Percentiles rank a stretch among this genome's conserved stretches.
Evolutionary conservation across 495 filamentous ascomycete species (phyloP).

Genomic region (Usnea hakonensis): DNA sequence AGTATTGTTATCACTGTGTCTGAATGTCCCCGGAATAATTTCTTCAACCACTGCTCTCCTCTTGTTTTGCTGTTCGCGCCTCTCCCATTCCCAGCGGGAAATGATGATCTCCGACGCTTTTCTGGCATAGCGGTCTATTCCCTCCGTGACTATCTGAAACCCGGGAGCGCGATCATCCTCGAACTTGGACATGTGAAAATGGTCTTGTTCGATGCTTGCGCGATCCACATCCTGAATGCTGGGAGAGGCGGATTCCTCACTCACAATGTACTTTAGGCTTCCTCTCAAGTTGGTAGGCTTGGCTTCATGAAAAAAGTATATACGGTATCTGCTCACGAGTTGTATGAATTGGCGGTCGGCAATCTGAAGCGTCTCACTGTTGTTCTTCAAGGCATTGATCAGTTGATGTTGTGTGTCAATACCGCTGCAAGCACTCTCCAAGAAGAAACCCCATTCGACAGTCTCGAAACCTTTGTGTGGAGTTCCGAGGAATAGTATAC

Average conservation of each 20-base stretch:
- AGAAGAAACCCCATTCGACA: conserved; percentile 64
- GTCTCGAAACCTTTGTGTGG: conserved; percentile 43
- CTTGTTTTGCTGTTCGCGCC: not conserved
- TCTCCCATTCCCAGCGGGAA: conserved; percentile 52
- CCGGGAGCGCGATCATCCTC: conserved; percentile 63
- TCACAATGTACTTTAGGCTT: conserved; percentile 54
- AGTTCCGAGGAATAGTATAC: conserved; percentile 31
- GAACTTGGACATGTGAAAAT: conserved; percentile 82
- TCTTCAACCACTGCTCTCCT: not conserved
- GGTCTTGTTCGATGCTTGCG: conserved; percentile 71
- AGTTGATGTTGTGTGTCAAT: conserved; percentile 64
- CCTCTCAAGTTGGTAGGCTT: conserved; percentile 41
- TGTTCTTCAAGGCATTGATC: conserved; percentile 60
- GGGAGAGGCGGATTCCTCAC: conserved; percentile 66
- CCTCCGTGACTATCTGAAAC: conserved; percentile 65
- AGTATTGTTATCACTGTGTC: not conserved
- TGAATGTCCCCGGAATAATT: not conserved
- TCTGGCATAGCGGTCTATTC: conserved; percentile 59
- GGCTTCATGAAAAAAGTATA: conserved; percentile 65
- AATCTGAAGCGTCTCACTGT: conserved; percentile 70
- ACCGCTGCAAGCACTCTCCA: conserved; percentile 65
- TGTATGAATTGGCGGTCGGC: conserved; percentile 75
- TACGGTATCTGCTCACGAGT: conserved; percentile 61
- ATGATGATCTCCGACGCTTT: conserved; percentile 51
- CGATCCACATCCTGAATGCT: conserved; percentile 68